Base-by-base conservation (phyloP, 2,329 filamentous ascomycete genomes). In the Magnaporthiopsis rhizophila region DNA sequence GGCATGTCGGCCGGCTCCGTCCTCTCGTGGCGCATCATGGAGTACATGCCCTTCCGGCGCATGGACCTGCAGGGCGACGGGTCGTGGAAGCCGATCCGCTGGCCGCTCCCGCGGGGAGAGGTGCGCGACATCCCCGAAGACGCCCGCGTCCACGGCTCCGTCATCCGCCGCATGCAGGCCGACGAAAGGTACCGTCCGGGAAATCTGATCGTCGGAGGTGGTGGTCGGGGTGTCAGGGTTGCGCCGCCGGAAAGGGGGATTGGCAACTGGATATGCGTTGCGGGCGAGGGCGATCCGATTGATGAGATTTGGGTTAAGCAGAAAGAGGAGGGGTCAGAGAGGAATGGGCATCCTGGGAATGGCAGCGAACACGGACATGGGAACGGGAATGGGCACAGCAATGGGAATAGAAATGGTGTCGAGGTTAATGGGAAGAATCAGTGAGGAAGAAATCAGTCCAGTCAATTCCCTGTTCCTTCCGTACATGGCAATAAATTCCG, bases 131-230 rank as follows among this genome's bases (percentile, higher is more conserved):
- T 95, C 1, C 91, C 91, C 0, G 75, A 83, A 11, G 80, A 88
- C 64, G 90, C 87, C 0, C 80, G 86, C 28, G 83, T 95, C 2
- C 91, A 95, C 69, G 84, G 86, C 58, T 90, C 87, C 28, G 91
- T 91, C 0, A 86, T 95, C 65, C 84, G 85, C 24, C 83, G 91
- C 8, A 89, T 95, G 86, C 74, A 85, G 60, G 74, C 77, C 9
- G 83, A 92, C 66, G 72, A 79, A 1, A 77, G 69, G 0, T 95
- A 94, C 70, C 81, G 91, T 0, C 91, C 91, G 0, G 91, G 91
- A 0, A 95, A 95, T 66, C 73, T 95, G 63, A 92, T 95, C 66
- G 76, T 93, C 3, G 91, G 91, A 0, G 91, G 91, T 0, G 91
- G 91, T 21, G 91, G 91, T 0, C 79, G 90, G 36, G 91, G 90